Conservation (phyloP, 2,329 filamentous ascomycete genomes). For the Eutypella sp. region DNA sequence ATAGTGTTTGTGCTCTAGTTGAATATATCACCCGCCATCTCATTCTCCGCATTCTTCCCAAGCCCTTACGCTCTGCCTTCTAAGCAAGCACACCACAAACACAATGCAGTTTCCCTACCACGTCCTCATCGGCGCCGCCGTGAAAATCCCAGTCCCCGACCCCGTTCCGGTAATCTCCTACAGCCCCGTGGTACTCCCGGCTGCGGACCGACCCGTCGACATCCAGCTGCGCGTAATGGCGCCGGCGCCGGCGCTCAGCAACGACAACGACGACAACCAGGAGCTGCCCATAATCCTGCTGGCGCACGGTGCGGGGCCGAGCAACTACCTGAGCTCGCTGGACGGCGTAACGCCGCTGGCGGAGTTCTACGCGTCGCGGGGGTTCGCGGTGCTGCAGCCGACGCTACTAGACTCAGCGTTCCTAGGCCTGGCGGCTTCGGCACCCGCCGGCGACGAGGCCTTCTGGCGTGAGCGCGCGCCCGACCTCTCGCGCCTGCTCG, state of each 20-base stretch:
- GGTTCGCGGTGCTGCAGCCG: conserved; percentile 38
- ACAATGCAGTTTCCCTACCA: conserved; percentile 9
- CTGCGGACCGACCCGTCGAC: conserved; percentile 20
- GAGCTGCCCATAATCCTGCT: conserved; percentile 35
- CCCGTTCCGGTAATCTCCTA: conserved; percentile 27
- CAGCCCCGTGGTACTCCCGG: conserved; percentile 25
- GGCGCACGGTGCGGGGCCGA: conserved; percentile 34
- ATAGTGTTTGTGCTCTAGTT: too few relatives aligned
- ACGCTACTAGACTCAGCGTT: conserved; percentile 34
- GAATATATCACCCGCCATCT: too few relatives aligned
- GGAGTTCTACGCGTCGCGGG: conserved; percentile 37
- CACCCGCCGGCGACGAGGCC: conserved; percentile 18
- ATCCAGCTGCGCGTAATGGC: conserved; percentile 29
- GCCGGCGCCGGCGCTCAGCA: not conserved
- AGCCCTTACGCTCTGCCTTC: too few relatives aligned
- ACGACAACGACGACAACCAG: conserved; percentile 19
- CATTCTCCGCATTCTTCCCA: too few relatives aligned
- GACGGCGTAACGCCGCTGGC: conserved; percentile 36
- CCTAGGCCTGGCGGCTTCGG: conserved; percentile 16
- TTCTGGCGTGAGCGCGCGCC: conserved; percentile 28
- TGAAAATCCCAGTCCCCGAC: conserved; percentile 27
- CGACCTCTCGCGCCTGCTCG: conserved; percentile 33
- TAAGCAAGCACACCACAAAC: too few relatives aligned
- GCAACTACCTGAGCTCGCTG: conserved; percentile 34
- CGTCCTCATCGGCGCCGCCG: conserved; percentile 21